Evolutionary conservation across 129 eudicot genomes (phyloP), one percentile per base, ranked within the genome.

Genomic region (Flaveria robusta): DNA sequence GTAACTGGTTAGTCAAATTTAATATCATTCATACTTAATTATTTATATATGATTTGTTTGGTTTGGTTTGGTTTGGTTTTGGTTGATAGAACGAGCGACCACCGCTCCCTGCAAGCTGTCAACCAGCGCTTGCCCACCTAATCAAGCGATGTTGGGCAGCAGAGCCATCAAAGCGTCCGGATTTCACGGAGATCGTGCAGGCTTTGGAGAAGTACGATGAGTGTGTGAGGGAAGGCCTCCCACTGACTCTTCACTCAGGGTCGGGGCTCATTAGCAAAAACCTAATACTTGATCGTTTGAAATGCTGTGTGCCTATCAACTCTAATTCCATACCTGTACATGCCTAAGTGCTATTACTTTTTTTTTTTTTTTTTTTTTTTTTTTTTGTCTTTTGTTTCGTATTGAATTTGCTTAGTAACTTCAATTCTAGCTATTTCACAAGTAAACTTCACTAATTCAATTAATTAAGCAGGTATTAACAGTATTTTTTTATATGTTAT

Each of bases 21-120:
- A 34, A 34, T 34, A 34, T 34, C 27, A 24, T 24, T 0, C 1
- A 24, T 24, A 24, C 27, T 24, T 24, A 24, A 24, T 24, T 24
- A 24, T 24, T 24, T 24, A 24, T 24, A 24, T 34, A 34, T 34
- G 7, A 34, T 34, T 34, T 34, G 39, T 34, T 34, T 34, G 39
- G 39, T 31, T 31, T 31, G 37, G 37, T 34, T 3, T 29, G 34
- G 37, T 31, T 0, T 31, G 37, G 39, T 34, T 6, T 12, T 31
- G 37, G 39, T 34, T 6, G 3, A 15, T 92, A 91, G 99, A 87
- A 91, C 43, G 96, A 92, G 71, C 72, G 97, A 24, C 99, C 99
- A 9, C 99, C 99, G 2, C 81, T 95, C 37, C 91, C 99, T 14
- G 94, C 90, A 46, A 95, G 99, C 55, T 95, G 99, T 83, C 99